Evolutionary conservation across 805 yeast genomes (phyloP), one percentile per base, ranked within the genome.

Genomic region (Teunomyces funiuensis): DNA sequence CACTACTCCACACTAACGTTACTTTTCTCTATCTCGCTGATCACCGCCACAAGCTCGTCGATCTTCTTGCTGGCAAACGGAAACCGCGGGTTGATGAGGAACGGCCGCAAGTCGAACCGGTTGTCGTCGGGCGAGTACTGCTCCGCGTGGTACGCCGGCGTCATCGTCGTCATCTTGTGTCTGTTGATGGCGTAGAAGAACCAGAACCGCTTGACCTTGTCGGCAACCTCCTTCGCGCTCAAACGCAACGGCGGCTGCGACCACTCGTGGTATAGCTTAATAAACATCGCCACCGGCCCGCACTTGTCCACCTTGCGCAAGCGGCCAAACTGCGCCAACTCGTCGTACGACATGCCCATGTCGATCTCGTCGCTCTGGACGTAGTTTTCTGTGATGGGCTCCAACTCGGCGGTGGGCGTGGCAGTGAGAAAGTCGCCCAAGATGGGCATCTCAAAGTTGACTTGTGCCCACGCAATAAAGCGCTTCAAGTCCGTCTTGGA

Each of bases 321-420:
- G 44, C 85, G 76, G 10, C 99, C 99, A 69, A 93, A 90, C 5
- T 85, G 73, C 25, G 96, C 84, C 45, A 93, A 74, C 59, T 93
- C 99, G 50, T 90, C 95, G 56, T 93, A 93, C 0, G 97, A 86
- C 84, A 95, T 85, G 2, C 99, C 99, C 99, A 93, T 93, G 58
- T 93, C 99, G 10, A 79, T 82, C 63, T 93, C 99, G 62, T 93
- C 99, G 23, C 95, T 85, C 63, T 93, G 99, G 11, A 91, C 95
- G 54, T 93, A 91, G 42, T 80, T 75, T 49, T 85, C 82, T 0
- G 99, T 93, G 40, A 88, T 91, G 26, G 99, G 99, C 57, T 93
- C 99, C 39, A 93, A 76, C 61, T 93, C 99, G 0, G 99, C 99
- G 0, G 99, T 91, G 22, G 99, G 99, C 0, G 93, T 85, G 0